phyloP scores from a whole-genome alignment of 805 yeast genomes.

The Maudiozyma barnettii region DNA sequence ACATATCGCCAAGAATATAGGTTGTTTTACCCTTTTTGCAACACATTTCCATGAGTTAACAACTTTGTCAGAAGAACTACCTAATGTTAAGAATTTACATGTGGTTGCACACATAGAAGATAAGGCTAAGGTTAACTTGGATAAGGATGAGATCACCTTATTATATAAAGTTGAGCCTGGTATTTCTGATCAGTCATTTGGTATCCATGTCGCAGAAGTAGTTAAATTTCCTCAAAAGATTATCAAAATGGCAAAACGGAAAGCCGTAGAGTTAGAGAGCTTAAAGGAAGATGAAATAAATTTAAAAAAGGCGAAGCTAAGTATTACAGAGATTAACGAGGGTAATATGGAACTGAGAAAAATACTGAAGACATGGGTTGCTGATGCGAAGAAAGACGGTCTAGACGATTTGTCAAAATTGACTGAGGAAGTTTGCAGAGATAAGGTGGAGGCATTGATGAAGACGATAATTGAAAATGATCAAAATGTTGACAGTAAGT shows the following conservation, averaged over 20 bases:
- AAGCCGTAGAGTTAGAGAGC: slow-evolving; percentile 78
- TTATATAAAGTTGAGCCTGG: slow-evolving; percentile 94
- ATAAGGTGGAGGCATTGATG: slow-evolving; percentile 18
- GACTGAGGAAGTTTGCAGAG: slow-evolving; percentile 30
- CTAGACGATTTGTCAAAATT: slow-evolving; percentile 16
- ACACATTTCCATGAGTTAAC: slow-evolving; percentile 97
- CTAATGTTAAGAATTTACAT: slow-evolving; percentile 70
- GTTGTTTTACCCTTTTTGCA: slow-evolving; percentile 83
- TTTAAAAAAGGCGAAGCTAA: slow-evolving; percentile 42
- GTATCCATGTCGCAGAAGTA: slow-evolving; percentile 94
- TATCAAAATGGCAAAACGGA: slow-evolving; percentile 89
- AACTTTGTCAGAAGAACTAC: slow-evolving; percentile 52
- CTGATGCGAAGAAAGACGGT: slow-evolving; percentile 30
- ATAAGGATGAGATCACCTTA: slow-evolving; percentile 64
- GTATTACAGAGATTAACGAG: slow-evolving; percentile 37
- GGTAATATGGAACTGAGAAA: slow-evolving; percentile 43
- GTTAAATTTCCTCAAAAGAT: slow-evolving; percentile 89
- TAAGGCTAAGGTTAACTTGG: slow-evolving; percentile 19
- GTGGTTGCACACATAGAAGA: slow-evolving; percentile 85
- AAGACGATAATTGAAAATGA: slow-evolving; percentile 11
- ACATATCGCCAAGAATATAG: slow-evolving; percentile 58
- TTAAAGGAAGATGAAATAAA: slow-evolving; percentile 35
- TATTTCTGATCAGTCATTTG: slow-evolving; percentile 91
- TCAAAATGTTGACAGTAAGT: slow-evolving; percentile 8
- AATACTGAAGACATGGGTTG: slow-evolving; percentile 47